A percentile compares a stretch with the other conserved stretches of the same genome.
Evolutionary conservation across 345 rosid species (phyloP).

Genomic region (Hibiscus mutabilis): DNA sequence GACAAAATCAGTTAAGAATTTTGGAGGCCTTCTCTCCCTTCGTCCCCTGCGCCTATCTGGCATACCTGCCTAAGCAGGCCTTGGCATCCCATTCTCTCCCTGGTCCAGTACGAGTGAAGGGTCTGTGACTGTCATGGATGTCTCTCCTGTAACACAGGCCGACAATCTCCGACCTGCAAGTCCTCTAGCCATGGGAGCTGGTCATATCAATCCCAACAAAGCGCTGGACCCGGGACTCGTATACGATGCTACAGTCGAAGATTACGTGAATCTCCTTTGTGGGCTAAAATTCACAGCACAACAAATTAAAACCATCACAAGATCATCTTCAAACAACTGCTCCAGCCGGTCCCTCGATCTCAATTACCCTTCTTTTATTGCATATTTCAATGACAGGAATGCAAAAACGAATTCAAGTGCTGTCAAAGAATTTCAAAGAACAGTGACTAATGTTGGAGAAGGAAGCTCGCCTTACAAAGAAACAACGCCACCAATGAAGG

Average conservation of each 20-base stretch:
- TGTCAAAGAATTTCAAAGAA: background rate
- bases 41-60: no score
- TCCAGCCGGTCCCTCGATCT: conserved; percentile 36
- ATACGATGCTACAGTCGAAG: conserved; percentile 34
- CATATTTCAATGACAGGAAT: conserved; percentile 16
- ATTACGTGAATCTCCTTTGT: conserved; percentile 41
- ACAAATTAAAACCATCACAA: conserved; percentile 42
- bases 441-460: background rate
- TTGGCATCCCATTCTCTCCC: no score
- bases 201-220: conserved; percentile 46
- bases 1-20: no score
- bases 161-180: conserved; percentile 14
- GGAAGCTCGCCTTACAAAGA: conserved; percentile 25
- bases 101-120: no score
- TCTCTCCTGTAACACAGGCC: conserved; percentile 3
- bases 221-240: conserved; percentile 54
- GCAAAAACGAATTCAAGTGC: background rate
- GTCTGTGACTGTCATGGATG: no score
- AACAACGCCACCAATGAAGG: conserved; percentile 20
- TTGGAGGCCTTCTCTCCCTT: no score
- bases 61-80: no score
- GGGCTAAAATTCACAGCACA: conserved; percentile 35
- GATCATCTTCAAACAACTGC: conserved; percentile 31
- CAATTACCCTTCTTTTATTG: conserved; percentile 59
- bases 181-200: conserved; percentile 51